Evolutionary conservation across 202 grass and related monocot species (phyloP).

Genomic region (Saccharum hybrid): DNA sequence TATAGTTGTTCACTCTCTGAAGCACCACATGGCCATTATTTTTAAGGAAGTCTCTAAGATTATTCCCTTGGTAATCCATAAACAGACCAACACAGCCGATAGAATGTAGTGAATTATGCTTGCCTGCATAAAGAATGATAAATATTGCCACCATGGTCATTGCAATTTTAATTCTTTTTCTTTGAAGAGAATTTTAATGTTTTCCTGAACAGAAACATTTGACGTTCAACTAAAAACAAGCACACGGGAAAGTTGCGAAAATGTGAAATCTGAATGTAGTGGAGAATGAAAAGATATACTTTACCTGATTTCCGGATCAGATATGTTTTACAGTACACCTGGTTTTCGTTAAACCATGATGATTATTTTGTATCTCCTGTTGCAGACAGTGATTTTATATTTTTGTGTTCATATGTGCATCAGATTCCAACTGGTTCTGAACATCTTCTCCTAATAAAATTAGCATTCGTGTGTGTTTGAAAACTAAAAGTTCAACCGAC

Average conservation of each 20-base stretch:
- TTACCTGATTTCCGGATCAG: neutral
- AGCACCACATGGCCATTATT: neutral
- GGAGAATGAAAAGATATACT: neutral
- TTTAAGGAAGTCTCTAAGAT: conserved; percentile 5
- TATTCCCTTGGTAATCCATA: conserved; percentile 14
- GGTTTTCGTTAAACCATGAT: too few species aligned
- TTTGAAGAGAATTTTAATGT: too few species aligned
- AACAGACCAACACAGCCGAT: neutral
- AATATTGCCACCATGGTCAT: too few species aligned
- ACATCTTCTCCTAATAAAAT: neutral
- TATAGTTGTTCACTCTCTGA: neutral
- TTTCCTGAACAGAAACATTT: neutral
- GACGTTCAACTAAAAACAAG: neutral
- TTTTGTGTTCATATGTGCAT: neutral
- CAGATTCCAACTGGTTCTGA: neutral
- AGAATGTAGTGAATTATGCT: neutral
- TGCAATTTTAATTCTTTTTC: too few species aligned
- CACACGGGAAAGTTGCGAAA: neutral
- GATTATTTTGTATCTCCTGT: neutral
- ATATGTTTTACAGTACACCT: neutral
- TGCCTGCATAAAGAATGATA: neutral
- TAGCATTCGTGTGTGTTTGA: neutral
- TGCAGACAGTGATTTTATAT: neutral
- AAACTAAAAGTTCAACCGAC: too few species aligned
- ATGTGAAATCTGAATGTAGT: neutral